phyloP scores from a whole-genome alignment of 2,329 filamentous ascomycete genomes.

The Sarocladium strictum region DNA sequence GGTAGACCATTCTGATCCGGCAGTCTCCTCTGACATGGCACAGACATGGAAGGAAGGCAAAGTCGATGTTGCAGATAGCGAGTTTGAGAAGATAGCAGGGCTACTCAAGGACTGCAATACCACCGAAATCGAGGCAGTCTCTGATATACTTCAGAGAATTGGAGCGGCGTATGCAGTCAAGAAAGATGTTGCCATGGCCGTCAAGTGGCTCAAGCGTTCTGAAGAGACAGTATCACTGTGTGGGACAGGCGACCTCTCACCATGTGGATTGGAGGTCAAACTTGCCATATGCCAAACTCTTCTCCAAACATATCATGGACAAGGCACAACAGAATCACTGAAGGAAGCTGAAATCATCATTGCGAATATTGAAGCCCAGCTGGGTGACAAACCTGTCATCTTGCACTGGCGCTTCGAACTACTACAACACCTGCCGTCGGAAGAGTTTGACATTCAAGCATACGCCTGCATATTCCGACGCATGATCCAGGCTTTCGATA shows the following conservation, averaged over 20 bases:
- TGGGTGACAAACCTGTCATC: conserved; percentile 60
- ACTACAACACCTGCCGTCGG: conserved; percentile 39
- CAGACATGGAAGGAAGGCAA: conserved; percentile 71
- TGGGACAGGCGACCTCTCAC: conserved; percentile 48
- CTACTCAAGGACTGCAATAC: conserved; percentile 36
- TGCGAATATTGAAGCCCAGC: conserved; percentile 53
- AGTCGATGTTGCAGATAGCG: conserved; percentile 70
- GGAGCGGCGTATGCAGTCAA: conserved; percentile 53
- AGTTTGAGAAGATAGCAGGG: conserved; percentile 43
- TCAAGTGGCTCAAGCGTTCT: conserved; percentile 70
- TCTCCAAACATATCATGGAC: conserved; percentile 48
- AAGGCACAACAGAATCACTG: conserved; percentile 35
- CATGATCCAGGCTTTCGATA: conserved; percentile 54
- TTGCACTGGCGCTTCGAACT: conserved; percentile 64
- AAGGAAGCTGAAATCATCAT: conserved; percentile 52
- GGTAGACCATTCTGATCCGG: conserved; percentile 16
- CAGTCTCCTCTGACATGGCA: background rate
- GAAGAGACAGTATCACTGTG: conserved; percentile 51
- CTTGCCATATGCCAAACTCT: conserved; percentile 60
- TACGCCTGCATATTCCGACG: conserved; percentile 50
- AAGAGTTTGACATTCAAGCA: conserved; percentile 39
- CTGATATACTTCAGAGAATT: conserved; percentile 66
- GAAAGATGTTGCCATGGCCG: conserved; percentile 47
- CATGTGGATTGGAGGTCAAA: conserved; percentile 57
- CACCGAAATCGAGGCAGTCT: conserved; percentile 51